Conservation (phyloP, 2,329 filamentous ascomycete species). For the Fusarium subglutinans region DNA sequence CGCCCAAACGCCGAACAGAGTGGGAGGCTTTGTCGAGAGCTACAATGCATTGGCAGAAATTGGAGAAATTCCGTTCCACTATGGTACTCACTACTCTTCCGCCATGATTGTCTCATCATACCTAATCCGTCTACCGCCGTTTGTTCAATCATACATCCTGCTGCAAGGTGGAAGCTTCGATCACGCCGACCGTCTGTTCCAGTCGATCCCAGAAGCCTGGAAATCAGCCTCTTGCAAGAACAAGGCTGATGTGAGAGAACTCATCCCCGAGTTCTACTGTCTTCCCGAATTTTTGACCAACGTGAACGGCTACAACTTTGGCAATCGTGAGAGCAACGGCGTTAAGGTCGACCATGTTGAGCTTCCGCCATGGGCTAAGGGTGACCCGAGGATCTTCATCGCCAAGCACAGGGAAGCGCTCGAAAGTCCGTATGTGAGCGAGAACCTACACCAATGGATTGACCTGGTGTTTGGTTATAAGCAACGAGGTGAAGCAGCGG, state of each 20-base stretch:
- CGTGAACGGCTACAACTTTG: conserved; percentile 93
- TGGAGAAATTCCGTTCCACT: conserved; percentile 92
- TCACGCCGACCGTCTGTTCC: conserved; percentile 94
- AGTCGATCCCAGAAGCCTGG: conserved; percentile 92
- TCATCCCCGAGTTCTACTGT: conserved; percentile 98
- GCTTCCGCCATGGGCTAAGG: conserved; percentile 96
- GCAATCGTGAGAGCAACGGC: conserved; percentile 81
- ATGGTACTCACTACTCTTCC: conserved; percentile 98
- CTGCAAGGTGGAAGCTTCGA: conserved; percentile 97
- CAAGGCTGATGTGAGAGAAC: conserved; percentile 92
- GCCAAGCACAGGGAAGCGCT: conserved; percentile 94
- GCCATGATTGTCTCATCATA: conserved; percentile 99
- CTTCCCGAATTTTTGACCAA: conserved; percentile 96
- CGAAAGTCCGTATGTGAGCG: conserved; percentile 91
- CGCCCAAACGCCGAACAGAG: conserved; percentile 80
- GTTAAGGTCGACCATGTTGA: conserved; percentile 85
- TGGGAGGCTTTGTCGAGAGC: conserved; percentile 81
- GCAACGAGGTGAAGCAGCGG: conserved; percentile 89
- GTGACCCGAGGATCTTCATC: conserved; percentile 94
- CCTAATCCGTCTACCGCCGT: conserved; percentile 92
- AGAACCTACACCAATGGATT: conserved; percentile 92
- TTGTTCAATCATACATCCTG: conserved; percentile 93
- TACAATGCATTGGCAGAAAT: conserved; percentile 92
- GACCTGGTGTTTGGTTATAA: conserved; percentile 95
- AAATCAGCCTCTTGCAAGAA: conserved; percentile 87